A percentile compares a stretch with the other conserved stretches of the same genome.
These are phyloP conservation scores for Fusarium sp. DNA, from an alignment of 2,329 filamentous ascomycete genomes.

Conservation along the genomic window DNA sequence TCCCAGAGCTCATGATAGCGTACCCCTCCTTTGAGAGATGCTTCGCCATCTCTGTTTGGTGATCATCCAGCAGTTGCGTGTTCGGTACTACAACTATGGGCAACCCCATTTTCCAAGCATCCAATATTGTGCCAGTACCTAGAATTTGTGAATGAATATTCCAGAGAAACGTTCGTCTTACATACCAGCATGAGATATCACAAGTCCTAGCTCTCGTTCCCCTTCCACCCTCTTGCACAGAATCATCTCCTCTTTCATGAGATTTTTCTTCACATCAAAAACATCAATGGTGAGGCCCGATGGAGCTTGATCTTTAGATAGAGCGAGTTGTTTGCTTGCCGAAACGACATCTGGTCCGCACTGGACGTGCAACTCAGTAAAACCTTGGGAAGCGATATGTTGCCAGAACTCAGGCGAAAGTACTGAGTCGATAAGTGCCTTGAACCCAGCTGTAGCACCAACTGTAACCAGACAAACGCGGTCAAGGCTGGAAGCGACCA, in stretches of 20 bases:
- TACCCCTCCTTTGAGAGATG: conserved; percentile 81
- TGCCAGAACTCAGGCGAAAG: conserved; percentile 72
- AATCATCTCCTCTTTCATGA: conserved; percentile 63
- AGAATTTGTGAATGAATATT: conserved; percentile 10
- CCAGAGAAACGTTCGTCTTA: background rate
- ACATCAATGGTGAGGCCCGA: conserved; percentile 44
- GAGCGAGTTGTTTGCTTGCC: conserved; percentile 45
- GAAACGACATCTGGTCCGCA: conserved; percentile 75
- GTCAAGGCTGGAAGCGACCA: conserved; percentile 14
- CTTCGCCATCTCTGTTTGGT: conserved; percentile 87
- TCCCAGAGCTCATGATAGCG: conserved; percentile 75
- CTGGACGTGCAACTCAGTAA: conserved; percentile 81
- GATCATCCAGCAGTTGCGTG: conserved; percentile 82
- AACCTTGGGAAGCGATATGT: conserved; percentile 68
- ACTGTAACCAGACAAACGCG: conserved; percentile 84
- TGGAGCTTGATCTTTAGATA: conserved; percentile 43
- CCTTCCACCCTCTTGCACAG: conserved; percentile 61
- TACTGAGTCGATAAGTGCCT: conserved; percentile 73
- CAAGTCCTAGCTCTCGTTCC: conserved; percentile 70
- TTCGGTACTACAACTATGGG: conserved; percentile 94
- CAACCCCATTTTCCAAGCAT: conserved; percentile 78
- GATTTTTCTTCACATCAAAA: conserved; percentile 51
- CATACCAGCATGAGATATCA: conserved; percentile 90
- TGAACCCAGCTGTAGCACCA: conserved; percentile 90
- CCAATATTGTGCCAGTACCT: conserved; percentile 92